These are phyloP conservation scores for Xylariaceae sp. DNA, from an alignment of 2,329 filamentous ascomycete species.

Conservation along the genomic window DNA sequence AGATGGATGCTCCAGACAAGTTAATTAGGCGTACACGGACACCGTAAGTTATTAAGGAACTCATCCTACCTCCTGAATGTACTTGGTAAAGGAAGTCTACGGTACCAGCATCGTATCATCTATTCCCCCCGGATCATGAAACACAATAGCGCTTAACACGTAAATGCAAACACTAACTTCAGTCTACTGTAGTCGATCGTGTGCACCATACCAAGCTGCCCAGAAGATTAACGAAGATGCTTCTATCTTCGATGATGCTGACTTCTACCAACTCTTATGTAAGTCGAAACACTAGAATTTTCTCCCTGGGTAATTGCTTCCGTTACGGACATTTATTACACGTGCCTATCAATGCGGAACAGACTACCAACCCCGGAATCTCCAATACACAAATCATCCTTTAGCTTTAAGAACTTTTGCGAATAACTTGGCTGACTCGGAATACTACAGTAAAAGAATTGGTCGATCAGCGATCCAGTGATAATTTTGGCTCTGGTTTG, in stretches of 20 bases:
- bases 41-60: conserved; percentile 46
- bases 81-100: neutral
- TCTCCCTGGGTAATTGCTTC: no score
- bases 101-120: no score
- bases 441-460: conserved; percentile 75
- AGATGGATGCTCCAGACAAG: conserved; percentile 70
- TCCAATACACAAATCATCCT: no score
- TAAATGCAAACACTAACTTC: conserved; percentile 11
- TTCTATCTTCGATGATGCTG: conserved; percentile 86
- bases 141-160: no score
- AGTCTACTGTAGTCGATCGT: conserved; percentile 60
- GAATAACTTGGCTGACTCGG: conserved; percentile 9
- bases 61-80: neutral
- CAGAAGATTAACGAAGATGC: conserved; percentile 62
- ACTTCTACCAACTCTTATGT: conserved; percentile 87
- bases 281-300: neutral
- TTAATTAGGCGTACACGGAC: conserved; percentile 72
- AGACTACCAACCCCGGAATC: no score
- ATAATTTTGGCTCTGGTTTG: conserved; percentile 56
- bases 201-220: conserved; percentile 72
- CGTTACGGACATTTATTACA: no score
- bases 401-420: neutral
- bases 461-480: conserved; percentile 83
- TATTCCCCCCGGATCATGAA: neutral
- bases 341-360: no score